Base-by-base conservation (phyloP, 208 protist genomes). In the Herpetomonas samuelpessoai region DNA sequence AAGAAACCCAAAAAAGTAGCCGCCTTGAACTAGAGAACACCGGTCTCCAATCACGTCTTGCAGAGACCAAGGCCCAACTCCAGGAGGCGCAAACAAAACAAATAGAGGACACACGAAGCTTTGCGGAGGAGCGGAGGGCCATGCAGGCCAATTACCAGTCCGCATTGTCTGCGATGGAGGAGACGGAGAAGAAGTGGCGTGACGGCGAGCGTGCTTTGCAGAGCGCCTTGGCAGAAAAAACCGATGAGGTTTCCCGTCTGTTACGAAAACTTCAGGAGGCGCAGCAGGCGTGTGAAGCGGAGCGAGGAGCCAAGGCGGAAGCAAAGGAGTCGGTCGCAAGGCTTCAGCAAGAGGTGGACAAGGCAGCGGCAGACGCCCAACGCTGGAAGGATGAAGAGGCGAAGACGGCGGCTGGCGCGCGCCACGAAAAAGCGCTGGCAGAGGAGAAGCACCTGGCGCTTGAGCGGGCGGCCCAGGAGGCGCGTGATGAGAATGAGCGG, bases 11-110 rank as follows among this genome's bases (percentile, higher is more conserved):
- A 0, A 63, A 73, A 14, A 66, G 68, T 18, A 66, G 59, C 12
- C 68, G 62, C 29, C 57, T 80, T 30, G 86, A 89, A 46, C 39
- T 86, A 47, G 86, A 92, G 60, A 76, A 77, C 35, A 79, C 79
- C 18, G 62, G 70, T 25, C 62, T 92, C 24, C 86, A 92, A 35
- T 56, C 68, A 0, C 74, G 66, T 46, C 68, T 92, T n/a, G 56
- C 79, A 18, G 81, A 86, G 35, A 48, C 68, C 7, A 74, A 89
- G 44, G 71, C 81, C 58, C 76, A 74, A 9, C 27, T 92, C 39
- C 81, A 92, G 70, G 56, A 69, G 35, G 38, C 69, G 21, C 69
- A 50, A 22, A 44, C 68, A 14, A 62, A 74, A n/a, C 65, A 60
- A 28, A 70, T 80, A n/a, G 74, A 84, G 31, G 86, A 86, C 31